These are phyloP conservation scores for Cyclocybe cylindracea DNA, from an alignment of 768 basidiomycete species.

Conservation along the genomic window DNA sequence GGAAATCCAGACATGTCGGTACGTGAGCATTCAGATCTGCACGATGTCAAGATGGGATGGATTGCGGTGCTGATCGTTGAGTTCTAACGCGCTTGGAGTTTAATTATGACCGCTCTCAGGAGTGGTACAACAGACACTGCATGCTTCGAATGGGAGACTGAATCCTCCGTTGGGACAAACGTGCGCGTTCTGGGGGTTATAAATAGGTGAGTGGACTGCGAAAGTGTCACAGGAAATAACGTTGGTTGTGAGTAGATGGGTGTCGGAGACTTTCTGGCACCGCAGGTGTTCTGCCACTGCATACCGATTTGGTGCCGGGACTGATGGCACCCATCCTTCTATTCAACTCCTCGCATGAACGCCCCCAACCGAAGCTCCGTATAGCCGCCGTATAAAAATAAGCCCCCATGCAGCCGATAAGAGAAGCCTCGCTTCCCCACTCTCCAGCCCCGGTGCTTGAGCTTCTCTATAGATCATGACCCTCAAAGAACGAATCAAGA, in stretches of 20 bases:
- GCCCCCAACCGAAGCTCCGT: not conserved
- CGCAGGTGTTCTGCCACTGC: not conserved
- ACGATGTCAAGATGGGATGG: too few species aligned
- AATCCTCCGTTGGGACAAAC: not conserved
- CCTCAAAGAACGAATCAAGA: slow-evolving; percentile 39
- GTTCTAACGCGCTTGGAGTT: too few species aligned
- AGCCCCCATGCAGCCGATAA: not conserved
- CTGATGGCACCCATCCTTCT: not conserved
- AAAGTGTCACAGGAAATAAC: too few species aligned
- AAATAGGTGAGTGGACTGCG: not conserved
- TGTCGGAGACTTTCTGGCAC: not conserved
- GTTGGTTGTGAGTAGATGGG: not conserved
- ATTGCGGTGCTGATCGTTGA: too few species aligned
- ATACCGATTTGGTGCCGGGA: not conserved
- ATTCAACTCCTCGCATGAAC: not conserved
- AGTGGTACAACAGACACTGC: too few species aligned
- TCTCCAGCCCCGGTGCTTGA: slow-evolving; percentile 9
- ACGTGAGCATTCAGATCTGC: too few species aligned
- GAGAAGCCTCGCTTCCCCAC: slow-evolving; percentile 7
- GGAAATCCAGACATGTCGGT: too few species aligned
- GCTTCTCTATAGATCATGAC: slow-evolving; percentile 14
- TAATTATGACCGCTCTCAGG: too few species aligned
- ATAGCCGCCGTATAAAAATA: slow-evolving; percentile 1
- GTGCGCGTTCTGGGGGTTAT: not conserved
- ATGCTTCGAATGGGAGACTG: too few species aligned